Conservation (phyloP, 306 rosid genomes). For the Betula pendula region DNA sequence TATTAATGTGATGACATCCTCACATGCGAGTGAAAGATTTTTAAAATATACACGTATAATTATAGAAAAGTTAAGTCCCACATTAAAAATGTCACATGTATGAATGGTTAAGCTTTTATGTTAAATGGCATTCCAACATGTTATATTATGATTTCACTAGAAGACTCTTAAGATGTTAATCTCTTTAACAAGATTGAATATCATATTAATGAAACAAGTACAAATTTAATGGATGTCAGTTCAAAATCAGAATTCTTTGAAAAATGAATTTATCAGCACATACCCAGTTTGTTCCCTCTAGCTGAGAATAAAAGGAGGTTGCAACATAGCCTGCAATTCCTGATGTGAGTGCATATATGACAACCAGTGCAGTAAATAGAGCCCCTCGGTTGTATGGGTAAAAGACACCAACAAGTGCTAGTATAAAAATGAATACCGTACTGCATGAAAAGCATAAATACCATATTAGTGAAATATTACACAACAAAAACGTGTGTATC, state of each 20-base stretch:
- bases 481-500: not conserved
- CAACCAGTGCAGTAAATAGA: slow-evolving; percentile 80
- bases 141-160: no score
- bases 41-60: no score
- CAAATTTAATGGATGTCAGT: slow-evolving; percentile 7
- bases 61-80: no score
- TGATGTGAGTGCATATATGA: slow-evolving; percentile 91
- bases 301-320: slow-evolving; percentile 84
- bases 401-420: slow-evolving; percentile 92
- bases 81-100: no score
- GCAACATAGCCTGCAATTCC: slow-evolving; percentile 91
- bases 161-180: no score
- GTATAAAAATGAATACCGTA: slow-evolving; percentile 68
- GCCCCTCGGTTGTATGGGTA: slow-evolving; percentile 97
- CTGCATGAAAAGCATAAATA: slow-evolving; percentile 45
- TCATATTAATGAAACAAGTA: slow-evolving; percentile 4
- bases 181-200: not conserved
- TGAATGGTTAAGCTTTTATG: no score
- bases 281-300: slow-evolving; percentile 95
- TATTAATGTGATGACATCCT: no score
- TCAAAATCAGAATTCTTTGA: slow-evolving; percentile 12
- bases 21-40: no score
- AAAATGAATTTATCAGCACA: slow-evolving; percentile 6
- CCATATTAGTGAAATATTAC: not conserved
- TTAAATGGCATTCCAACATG: no score